Evolutionary conservation across 2,329 filamentous ascomycete genomes (phyloP).

Genomic region (Annulohypoxylon truncatum): DNA sequence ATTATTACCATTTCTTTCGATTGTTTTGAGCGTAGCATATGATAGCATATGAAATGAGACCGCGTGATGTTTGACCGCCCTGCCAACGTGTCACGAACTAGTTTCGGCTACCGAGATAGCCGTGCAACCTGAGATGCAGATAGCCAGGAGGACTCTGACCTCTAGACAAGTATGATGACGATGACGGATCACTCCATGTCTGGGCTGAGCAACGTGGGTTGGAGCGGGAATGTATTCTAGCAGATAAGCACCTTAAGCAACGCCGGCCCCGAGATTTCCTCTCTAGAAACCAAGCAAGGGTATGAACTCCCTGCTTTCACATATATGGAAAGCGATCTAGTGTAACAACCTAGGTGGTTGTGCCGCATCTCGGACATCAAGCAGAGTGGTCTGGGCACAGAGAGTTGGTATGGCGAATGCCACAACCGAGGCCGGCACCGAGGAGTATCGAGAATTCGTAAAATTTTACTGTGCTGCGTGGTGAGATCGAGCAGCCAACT

Average conservation of each 20-base stretch:
- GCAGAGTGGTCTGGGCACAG: constrained; percentile 1
- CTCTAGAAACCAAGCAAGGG: neutral
- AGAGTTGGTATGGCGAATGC: neutral
- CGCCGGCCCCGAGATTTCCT: neutral
- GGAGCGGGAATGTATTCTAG: neutral
- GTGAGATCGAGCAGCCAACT: neutral
- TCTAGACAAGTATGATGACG: constrained; percentile 5
- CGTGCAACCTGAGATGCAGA: constrained; percentile 32
- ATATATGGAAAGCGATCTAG: constrained; percentile 28
- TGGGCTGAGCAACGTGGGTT: neutral
- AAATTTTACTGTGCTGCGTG: neutral
- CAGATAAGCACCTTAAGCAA: neutral
- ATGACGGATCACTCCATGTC: neutral
- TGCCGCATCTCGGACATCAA: constrained; percentile 34
- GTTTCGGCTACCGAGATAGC: constrained; percentile 36
- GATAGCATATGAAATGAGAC: constrained; percentile 14
- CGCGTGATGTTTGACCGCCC: constrained; percentile 25
- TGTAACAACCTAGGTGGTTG: constrained; percentile 22
- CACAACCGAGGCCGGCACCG: constrained; percentile 12
- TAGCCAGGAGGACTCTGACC: constrained; percentile 21
- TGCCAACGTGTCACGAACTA: constrained; percentile 25
- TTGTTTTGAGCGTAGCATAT: constrained; percentile 10
- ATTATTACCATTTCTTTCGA: neutral
- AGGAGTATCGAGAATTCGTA: constrained; percentile 2
- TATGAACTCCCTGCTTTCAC: neutral